phyloP scores from a whole-genome alignment of 306 rosid species.

The Gynostemma pentaphyllum region DNA sequence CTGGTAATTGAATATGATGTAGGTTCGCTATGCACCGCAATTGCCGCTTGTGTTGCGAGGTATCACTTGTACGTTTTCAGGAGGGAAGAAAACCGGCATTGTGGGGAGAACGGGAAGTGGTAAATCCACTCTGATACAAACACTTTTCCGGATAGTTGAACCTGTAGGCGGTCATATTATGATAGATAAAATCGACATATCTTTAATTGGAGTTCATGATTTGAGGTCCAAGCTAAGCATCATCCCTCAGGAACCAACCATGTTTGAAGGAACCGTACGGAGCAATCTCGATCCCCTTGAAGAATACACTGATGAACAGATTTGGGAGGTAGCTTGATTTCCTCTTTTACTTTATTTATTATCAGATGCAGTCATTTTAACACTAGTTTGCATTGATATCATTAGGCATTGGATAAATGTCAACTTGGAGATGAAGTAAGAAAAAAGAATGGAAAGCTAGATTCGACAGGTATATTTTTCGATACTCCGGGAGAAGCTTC shows the following conservation, averaged over 20 bases:
- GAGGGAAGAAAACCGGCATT: conserved; percentile 76
- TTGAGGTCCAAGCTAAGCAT: conserved; percentile 67
- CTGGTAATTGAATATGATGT: neutral
- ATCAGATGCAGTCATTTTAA: neutral
- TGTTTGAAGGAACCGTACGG: conserved; percentile 91
- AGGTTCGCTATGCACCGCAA: conserved; percentile 89
- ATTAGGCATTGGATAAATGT: conserved; percentile 72
- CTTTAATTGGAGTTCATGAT: conserved; percentile 65
- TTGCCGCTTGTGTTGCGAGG: conserved; percentile 81
- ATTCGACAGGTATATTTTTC: conserved; percentile 45
- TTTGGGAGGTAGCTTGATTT: conserved; percentile 64
- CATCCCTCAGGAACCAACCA: conserved; percentile 93
- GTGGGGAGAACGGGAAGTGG: conserved; percentile 94
- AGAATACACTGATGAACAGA: conserved; percentile 68
- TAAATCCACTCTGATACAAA: conserved; percentile 68
- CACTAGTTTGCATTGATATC: neutral
- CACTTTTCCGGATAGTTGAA: conserved; percentile 60
- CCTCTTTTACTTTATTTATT: neutral
- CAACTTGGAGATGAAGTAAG: conserved; percentile 86
- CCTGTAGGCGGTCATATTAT: conserved; percentile 44
- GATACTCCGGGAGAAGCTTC: neutral
- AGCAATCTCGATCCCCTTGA: conserved; percentile 73
- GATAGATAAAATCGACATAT: conserved; percentile 52
- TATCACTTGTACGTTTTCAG: conserved; percentile 51
- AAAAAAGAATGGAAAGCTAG: conserved; percentile 70